A percentile compares a stretch with the other conserved stretches of the same genome.
These are phyloP conservation scores for Chaetomium globosum DNA, from an alignment of 2,329 filamentous ascomycete genomes.

Conservation along the genomic window DNA sequence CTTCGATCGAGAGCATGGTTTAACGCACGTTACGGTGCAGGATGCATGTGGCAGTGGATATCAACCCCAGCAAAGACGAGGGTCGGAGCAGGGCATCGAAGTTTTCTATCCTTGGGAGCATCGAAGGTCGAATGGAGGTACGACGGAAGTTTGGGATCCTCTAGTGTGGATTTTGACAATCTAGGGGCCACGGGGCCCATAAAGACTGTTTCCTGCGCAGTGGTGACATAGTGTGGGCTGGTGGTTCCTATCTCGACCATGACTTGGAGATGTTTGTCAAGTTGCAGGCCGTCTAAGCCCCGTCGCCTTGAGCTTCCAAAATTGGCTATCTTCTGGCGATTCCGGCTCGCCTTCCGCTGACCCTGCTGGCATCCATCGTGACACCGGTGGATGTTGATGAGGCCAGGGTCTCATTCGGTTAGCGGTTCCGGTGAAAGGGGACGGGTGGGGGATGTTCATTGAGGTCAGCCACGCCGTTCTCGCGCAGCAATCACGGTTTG, in stretches of 20 bases:
- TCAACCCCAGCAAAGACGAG: neutral
- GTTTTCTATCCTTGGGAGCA: neutral
- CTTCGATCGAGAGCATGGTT: constrained; percentile 1
- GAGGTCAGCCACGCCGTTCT: constrained; percentile 21
- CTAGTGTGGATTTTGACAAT: neutral
- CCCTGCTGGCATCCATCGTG: neutral
- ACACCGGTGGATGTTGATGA: neutral
- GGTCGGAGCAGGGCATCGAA: neutral
- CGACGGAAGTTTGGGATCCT: neutral
- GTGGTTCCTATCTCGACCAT: neutral
- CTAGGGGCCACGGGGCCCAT: too few relatives aligned
- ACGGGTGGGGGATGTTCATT: constrained; percentile 22
- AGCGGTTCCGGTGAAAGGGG: constrained; percentile 30
- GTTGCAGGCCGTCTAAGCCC: neutral
- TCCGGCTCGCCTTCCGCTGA: neutral
- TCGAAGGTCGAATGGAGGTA: neutral
- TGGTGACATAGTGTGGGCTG: constrained; percentile 1
- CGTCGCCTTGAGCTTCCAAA: neutral
- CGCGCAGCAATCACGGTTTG: constrained; percentile 10
- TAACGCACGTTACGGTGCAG: constrained; percentile 12
- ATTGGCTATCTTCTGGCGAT: neutral
- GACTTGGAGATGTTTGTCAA: neutral
- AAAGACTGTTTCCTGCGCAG: constrained; percentile 12
- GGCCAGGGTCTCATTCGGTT: neutral
- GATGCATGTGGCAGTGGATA: constrained; percentile 22